Evolutionary conservation across 1,284 basidiomycete genomes (phyloP), one percentile per base, ranked within the genome.

Genomic region (Phellopilus nigrolimitatus): DNA sequence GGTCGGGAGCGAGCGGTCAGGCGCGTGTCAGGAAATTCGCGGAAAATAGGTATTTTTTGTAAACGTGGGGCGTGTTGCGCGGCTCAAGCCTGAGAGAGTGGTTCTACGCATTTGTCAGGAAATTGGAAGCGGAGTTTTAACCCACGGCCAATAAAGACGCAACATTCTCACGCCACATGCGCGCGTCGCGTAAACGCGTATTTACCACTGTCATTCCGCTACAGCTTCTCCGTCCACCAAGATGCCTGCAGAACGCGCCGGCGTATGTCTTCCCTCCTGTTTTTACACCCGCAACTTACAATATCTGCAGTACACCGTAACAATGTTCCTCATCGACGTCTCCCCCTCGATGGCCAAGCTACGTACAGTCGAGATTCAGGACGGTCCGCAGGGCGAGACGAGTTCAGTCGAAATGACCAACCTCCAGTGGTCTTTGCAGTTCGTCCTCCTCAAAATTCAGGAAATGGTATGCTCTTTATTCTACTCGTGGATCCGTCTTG

Each of bases 241-340:
- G n/a, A n/a, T 89, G 86, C 77, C 81, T 62, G 75, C 81, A 62
- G 83, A 88, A 71, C 72, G 88, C 62, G 85, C 85, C 55, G 87
- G 88, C 22, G 86, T 88, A 68, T 43, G 78, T 66, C 6, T 59
- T 59, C 24, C 21, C n/a, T 42, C n/a, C n/a, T n/a, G n/a, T n/a
- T 42, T 27, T 6, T 22, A 49, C 24, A 3, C 12, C 39, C 28
- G 28, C 34, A 31, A 19, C 19, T 46, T 34, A 47, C 40, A 49
- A 30, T 40, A n/a, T 21, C 9, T 7, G 17, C 12, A 90, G 88
- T 90, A 84, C 62, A 88, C 86, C 0, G 87, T 85, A 3, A 87
- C 84, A 15, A 83, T 91, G 78, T 97, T 92, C 63, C 76, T 92
- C 62, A 71, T 97, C 61, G 94, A 97, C 72, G 73, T 89, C 41